Evolutionary conservation across 2,329 filamentous ascomycete genomes (phyloP).

Genomic region (Xylariaceae sp.): DNA sequence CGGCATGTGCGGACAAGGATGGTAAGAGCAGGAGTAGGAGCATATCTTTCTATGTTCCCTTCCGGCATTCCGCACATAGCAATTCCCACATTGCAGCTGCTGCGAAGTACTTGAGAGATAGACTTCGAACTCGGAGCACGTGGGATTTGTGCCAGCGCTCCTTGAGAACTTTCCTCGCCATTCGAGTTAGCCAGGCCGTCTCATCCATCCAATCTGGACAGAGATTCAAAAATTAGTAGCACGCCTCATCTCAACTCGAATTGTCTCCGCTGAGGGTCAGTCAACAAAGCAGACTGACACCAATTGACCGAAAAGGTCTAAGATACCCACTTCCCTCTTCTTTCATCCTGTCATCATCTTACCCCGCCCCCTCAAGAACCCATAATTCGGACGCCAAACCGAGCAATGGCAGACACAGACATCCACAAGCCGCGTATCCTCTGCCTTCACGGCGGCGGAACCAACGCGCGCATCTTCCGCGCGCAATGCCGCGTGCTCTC

Average conservation of each 20-base stretch:
- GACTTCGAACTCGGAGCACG: neutral
- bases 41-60: neutral
- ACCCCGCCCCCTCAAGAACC: neutral
- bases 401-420: conserved; percentile 13
- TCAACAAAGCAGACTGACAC: neutral
- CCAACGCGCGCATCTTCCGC: conserved; percentile 66
- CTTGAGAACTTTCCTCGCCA: neutral
- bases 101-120: neutral
- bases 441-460: conserved; percentile 76
- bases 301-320: neutral
- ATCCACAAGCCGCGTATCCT: conserved; percentile 60
- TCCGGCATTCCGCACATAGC: neutral
- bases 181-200: neutral
- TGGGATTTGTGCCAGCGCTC: too few species aligned
- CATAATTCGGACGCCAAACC: neutral
- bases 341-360: neutral
- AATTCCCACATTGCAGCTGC: neutral
- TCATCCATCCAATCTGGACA: neutral
- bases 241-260: too few species aligned
- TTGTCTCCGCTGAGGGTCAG: neutral
- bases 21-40: too few species aligned
- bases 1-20: neutral
- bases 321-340: neutral
- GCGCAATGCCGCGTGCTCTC: conserved; percentile 58
- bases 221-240: too few species aligned